Conservation (phyloP, 441 rosid genomes). For the Eutrema salsugineum region DNA sequence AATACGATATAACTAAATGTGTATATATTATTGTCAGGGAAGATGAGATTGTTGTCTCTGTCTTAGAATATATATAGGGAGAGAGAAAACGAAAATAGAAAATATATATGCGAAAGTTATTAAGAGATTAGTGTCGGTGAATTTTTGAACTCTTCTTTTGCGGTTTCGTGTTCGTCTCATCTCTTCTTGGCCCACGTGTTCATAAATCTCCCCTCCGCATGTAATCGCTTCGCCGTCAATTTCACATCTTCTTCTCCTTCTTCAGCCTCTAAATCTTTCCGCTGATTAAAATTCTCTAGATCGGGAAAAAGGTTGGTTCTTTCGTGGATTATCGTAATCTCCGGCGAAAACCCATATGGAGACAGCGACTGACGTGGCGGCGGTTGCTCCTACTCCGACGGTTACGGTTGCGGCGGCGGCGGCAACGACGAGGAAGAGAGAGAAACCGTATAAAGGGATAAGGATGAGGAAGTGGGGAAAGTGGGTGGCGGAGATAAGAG, state of each 20-base stretch:
- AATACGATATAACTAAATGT: conserved; percentile 3
- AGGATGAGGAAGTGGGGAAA: conserved; percentile 96
- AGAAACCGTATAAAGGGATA: conserved; percentile 76
- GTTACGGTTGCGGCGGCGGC: background rate
- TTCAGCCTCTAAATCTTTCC: background rate
- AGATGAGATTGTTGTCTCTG: conserved; percentile 37
- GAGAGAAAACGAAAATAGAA: background rate
- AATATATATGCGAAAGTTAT: conserved; percentile 2
- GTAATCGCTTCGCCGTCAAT: conserved; percentile 37
- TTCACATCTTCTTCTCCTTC: conserved; percentile 12
- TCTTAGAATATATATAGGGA: conserved; percentile 22
- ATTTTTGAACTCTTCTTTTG: conserved; percentile 27
- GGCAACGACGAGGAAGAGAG: conserved; percentile 35
- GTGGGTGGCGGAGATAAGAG: conserved; percentile 93
- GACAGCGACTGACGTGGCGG: conserved; percentile 17
- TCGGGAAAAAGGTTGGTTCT: background rate
- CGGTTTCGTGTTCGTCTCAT: conserved; percentile 36
- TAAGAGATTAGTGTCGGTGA: conserved; percentile 35
- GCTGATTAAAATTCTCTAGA: background rate
- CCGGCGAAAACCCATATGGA: conserved; percentile 20
- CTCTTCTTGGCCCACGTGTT: conserved; percentile 37
- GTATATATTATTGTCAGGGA: conserved; percentile 28
- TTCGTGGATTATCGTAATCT: background rate
- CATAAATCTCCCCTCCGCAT: conserved; percentile 30
- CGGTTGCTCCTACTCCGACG: background rate